These are phyloP conservation scores for Chenopodium quinoa DNA, from an alignment of 148 eudicot species.

Conservation along the genomic window DNA sequence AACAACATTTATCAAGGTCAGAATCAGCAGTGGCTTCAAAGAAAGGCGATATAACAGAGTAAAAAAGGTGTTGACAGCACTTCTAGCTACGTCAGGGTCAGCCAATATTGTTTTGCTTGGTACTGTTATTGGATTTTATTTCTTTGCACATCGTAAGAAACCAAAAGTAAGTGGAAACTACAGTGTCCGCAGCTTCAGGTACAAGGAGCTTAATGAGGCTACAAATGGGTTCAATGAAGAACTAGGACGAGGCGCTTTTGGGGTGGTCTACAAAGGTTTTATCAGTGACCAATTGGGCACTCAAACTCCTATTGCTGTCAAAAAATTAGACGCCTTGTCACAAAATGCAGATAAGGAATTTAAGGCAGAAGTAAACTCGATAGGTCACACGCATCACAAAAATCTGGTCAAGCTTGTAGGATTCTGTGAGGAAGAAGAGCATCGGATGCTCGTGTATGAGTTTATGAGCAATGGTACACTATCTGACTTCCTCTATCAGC, in stretches of 20 bases:
- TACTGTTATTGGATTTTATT: not conserved
- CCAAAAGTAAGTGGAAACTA: not conserved
- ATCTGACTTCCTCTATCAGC: constrained; percentile 25
- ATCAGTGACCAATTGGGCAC: constrained; percentile 11
- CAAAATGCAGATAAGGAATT: constrained; percentile 29
- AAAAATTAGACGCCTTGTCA: constrained; percentile 18
- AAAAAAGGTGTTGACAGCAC: not conserved
- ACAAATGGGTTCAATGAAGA: constrained; percentile 32
- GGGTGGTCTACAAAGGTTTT: constrained; percentile 35
- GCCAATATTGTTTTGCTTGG: constrained; percentile 15
- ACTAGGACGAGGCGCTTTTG: constrained; percentile 38
- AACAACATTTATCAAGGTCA: constrained; percentile 26
- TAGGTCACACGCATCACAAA: constrained; percentile 34
- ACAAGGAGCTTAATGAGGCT: constrained; percentile 30
- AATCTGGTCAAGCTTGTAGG: constrained; percentile 35
- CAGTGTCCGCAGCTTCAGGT: constrained; percentile 29
- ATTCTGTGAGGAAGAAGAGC: constrained; percentile 30
- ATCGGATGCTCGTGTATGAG: constrained; percentile 33
- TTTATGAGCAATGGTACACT: constrained; percentile 39
- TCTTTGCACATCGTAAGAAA: not conserved
- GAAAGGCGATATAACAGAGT: not conserved
- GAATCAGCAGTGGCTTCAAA: constrained; percentile 3
- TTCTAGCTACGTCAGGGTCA: constrained; percentile 13
- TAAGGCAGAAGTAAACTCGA: constrained; percentile 26
- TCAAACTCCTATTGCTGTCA: constrained; percentile 25